Conservation (phyloP, 2,329 filamentous ascomycete genomes). For the Colletotrichum echinochloae region DNA sequence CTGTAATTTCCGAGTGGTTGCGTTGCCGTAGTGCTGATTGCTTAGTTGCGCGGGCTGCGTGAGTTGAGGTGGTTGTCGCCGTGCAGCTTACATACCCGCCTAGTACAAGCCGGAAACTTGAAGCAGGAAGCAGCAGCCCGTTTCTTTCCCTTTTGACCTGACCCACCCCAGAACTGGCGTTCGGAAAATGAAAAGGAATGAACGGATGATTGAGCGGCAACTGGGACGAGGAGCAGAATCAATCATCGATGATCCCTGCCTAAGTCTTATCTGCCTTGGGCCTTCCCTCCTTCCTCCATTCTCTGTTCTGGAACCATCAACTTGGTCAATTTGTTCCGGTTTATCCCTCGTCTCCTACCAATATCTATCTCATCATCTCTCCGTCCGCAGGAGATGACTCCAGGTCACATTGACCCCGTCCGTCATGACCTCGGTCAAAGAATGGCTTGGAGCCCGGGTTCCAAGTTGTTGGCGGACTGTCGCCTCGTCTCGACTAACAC, state of each 20-base stretch:
- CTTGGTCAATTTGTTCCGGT: neutral
- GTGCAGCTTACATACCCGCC: constrained; percentile 6
- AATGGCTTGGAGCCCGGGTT: constrained; percentile 21
- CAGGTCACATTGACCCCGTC: constrained; percentile 26
- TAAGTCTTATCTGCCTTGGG: neutral
- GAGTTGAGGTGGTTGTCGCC: constrained; percentile 3
- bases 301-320: neutral
- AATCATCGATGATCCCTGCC: neutral
- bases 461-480: constrained; percentile 25
- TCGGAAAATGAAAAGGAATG: neutral
- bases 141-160: neutral
- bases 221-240: neutral
- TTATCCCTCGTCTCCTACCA: neutral
- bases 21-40: constrained; percentile 21
- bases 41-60: neutral
- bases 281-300: neutral
- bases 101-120: neutral
- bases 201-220: constrained; percentile 9
- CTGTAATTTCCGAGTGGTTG: no score
- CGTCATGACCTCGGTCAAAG: constrained; percentile 17
- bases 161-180: neutral
- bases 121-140: neutral
- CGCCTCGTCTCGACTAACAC: constrained; percentile 32
- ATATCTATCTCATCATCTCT: constrained; percentile 1
- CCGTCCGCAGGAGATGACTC: neutral